Evolutionary conservation across 2,329 filamentous ascomycete genomes (phyloP), one percentile per base, ranked within the genome.

Genomic region (Cercospora nicotianae): DNA sequence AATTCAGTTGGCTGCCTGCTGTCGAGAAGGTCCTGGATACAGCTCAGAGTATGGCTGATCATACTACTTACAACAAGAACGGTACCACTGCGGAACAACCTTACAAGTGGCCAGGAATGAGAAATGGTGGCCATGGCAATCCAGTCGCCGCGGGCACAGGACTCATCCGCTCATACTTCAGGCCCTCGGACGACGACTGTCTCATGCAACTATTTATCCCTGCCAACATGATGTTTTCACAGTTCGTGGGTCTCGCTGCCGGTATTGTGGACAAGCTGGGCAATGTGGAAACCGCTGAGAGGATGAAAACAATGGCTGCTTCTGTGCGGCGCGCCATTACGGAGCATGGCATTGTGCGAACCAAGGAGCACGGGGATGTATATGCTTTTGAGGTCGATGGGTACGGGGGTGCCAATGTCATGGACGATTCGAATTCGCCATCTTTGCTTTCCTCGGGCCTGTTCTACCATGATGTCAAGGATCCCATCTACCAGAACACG

Each of bases 401-500:
- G 12, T 83, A 79, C 69, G 80, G 65, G 13, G 65, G 67, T 20
- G 72, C 75, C 63, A 89, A 86, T 69, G 80, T 89, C 53, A 90
- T 91, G 89, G 89, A 91, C 72, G 89, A 91, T 57, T 88, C 89
- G 39, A 91, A 91, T 69, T 86, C 91, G 59, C 89, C 89, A 0
- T 88, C 85, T n/a, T 83, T 91, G 2, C 83, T 91, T 3, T 71
- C 69, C 16, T 60, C 65, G 5, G 64, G 67, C 10, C 63, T 71
- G 36, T 71, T 71, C 45, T 71, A 64, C 30, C 57, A 67, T 10
- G 63, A 69, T 33, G 55, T 64, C 23, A 72, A 78, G 16, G 78
- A 82, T 42, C 65, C 71, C 0, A 78, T 79, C 5, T 84, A 84
- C 67, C 74, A 77, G 30, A 81, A 80, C 68, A 84, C 83, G 13